Base-by-base conservation (phyloP, 2,329 filamentous ascomycete genomes). In the Salinomyces thailandicus region DNA sequence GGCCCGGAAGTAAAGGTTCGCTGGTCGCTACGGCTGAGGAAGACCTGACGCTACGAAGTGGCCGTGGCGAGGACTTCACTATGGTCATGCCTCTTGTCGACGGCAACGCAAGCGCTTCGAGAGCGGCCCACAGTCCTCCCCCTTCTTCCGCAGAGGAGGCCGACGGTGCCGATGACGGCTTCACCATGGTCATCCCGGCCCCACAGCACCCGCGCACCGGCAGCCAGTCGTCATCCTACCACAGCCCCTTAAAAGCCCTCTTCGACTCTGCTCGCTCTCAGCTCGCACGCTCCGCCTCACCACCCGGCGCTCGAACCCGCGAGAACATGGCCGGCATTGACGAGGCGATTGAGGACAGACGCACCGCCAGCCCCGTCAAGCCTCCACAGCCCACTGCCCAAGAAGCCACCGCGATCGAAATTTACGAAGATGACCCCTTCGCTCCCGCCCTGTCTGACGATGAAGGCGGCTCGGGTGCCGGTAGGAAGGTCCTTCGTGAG, bases 161-260 rank as follows among this genome's bases (percentile, higher is more conserved):
- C 8, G 34, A 58, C 17, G 57, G 52, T 11, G 64, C 64, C 17
- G 64, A 68, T 12, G 64, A 65, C 35, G 49, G 48, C 35, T 69
- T 71, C 43, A 70, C 66, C 3, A 68, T 71, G 62, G 64, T 71
- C 5, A n/a, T n/a, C n/a, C n/a, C n/a, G n/a, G n/a, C n/a, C n/a
- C n/a, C n/a, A n/a, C n/a, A n/a, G n/a, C n/a, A n/a, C n/a, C n/a
- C n/a, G n/a, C n/a, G n/a, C n/a, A n/a, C n/a, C n/a, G n/a, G n/a
- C n/a, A n/a, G n/a, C n/a, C n/a, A n/a, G n/a, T n/a, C 55, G 14
- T 33, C 52, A 12, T 51, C 47, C 8, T 50, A 53, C 32, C 49
- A 51, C 8, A 55, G 47, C 35, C 53, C 56, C 14, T 44, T 55
- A 33, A 55, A 52, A 37, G 47, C 47, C 13, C 54, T 57, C 47